phyloP scores from a whole-genome alignment of 2,329 filamentous ascomycete species.

The Emmonsiellopsis sp. region DNA sequence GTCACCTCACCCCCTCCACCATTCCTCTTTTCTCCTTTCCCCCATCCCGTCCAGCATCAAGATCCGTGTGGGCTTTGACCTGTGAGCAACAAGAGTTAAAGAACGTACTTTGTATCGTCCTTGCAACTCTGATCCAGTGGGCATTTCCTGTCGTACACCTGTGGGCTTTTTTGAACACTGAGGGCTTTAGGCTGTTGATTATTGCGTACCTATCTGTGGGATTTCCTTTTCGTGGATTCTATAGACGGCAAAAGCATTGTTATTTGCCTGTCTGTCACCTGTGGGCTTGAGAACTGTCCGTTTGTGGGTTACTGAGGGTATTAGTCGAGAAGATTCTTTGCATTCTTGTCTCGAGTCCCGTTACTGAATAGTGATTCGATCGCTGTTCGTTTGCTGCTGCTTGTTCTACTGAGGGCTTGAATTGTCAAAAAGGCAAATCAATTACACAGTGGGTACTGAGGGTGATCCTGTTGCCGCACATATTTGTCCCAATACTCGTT shows the following conservation, averaged over 20 bases:
- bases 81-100: slow-evolving; percentile 26
- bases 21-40: not conserved
- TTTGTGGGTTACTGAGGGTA: slow-evolving; percentile 16
- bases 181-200: slow-evolving; percentile 27
- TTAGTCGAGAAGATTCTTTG: slow-evolving; percentile 6
- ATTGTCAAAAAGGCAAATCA: not conserved
- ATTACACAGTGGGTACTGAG: slow-evolving; percentile 1
- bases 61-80: slow-evolving; percentile 12
- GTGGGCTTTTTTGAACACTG: slow-evolving; percentile 34
- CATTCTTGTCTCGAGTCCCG: not conserved
- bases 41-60: slow-evolving; percentile 8
- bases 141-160: slow-evolving; percentile 6
- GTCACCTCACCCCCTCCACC: not conserved
- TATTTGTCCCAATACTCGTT: not conserved
- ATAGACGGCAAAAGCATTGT: slow-evolving; percentile 30
- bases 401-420: slow-evolving; percentile 6
- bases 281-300: slow-evolving; percentile 6
- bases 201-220: slow-evolving; percentile 34
- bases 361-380: not conserved
- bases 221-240: slow-evolving; percentile 34
- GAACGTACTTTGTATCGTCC: slow-evolving; percentile 15
- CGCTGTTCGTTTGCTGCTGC: not conserved
- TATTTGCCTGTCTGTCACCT: slow-evolving; percentile 24
- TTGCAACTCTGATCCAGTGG: slow-evolving; percentile 11
- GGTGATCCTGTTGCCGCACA: slow-evolving; percentile 2